These are phyloP conservation scores for Ogataea naganishii DNA, from an alignment of 805 yeast genomes.

Conservation along the genomic window DNA sequence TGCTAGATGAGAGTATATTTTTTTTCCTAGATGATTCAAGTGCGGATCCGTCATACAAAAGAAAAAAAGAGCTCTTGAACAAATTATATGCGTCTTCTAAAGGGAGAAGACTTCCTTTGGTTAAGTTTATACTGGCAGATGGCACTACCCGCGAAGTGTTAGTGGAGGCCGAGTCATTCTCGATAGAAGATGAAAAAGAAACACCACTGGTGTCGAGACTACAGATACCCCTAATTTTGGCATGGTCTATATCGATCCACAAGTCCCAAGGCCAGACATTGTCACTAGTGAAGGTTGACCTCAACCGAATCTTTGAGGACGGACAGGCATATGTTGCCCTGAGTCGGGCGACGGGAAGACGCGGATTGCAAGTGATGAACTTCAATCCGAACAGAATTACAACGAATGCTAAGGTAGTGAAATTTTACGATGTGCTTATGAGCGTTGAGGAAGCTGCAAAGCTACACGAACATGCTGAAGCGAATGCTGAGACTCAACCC, in stretches of 20 bases:
- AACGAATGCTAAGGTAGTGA: constrained; percentile 62
- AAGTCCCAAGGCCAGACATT: constrained; percentile 93
- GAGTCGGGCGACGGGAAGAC: constrained; percentile 72
- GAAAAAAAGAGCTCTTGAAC: constrained; percentile 39
- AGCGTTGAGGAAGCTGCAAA: constrained; percentile 28
- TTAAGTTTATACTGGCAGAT: constrained; percentile 64
- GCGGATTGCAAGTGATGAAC: constrained; percentile 74
- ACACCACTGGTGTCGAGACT: constrained; percentile 59
- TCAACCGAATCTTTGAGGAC: constrained; percentile 67
- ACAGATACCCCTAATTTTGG: constrained; percentile 83
- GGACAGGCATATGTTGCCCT: constrained; percentile 97
- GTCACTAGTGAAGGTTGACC: constrained; percentile 67
- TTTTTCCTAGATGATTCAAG: constrained; percentile 29
- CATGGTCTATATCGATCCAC: constrained; percentile 95
- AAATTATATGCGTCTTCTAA: constrained; percentile 35
- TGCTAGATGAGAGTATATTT: constrained; percentile 39
- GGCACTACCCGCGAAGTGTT: constrained; percentile 67
- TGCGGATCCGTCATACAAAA: constrained; percentile 4
- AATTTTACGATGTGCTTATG: constrained; percentile 51
- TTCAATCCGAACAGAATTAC: constrained; percentile 56
- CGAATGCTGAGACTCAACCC: too few relatives aligned
- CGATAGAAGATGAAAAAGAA: constrained; percentile 65
- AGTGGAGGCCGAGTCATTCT: constrained; percentile 79
- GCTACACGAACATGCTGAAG: too few relatives aligned
- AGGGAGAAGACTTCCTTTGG: constrained; percentile 58